Conservation (phyloP, 176 grass and related monocot genomes). For the Echinochloa phyllopogon region DNA sequence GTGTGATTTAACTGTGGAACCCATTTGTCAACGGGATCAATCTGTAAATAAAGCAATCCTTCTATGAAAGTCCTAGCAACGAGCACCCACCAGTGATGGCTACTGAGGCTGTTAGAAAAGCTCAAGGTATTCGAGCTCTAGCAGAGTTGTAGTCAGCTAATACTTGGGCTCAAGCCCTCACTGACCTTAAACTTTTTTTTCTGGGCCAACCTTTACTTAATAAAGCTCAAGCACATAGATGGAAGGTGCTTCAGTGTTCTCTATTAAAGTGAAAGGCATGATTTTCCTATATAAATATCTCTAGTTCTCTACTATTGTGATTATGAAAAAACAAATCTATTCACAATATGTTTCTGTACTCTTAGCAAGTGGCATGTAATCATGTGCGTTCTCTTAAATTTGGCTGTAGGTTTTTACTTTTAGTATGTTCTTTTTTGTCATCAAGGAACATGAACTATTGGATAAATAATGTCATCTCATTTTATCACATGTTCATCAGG, state of each 20-base stretch:
- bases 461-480: conserved; percentile 22
- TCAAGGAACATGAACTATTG: neutral
- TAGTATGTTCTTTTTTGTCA: neutral
- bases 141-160: neutral
- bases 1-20: neutral
- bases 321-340: neutral
- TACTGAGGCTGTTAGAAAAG: neutral
- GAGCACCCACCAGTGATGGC: neutral
- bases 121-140: neutral
- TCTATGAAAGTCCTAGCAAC: neutral
- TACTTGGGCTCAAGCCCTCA: neutral
- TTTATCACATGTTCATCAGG: conserved; percentile 56
- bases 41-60: conserved; percentile 3
- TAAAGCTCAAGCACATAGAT: neutral
- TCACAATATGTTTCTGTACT: neutral
- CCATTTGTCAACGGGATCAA: neutral
- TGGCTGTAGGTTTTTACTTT: neutral
- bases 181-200: neutral
- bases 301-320: neutral
- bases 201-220: neutral
- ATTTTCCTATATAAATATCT: neutral
- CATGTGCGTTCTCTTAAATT: neutral
- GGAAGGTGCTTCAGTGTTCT: neutral
- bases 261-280: neutral
- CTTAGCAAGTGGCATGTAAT: neutral